These are phyloP conservation scores for Liquidambar formosana DNA, from an alignment of 164 flowering plant species.

Conservation along the genomic window DNA sequence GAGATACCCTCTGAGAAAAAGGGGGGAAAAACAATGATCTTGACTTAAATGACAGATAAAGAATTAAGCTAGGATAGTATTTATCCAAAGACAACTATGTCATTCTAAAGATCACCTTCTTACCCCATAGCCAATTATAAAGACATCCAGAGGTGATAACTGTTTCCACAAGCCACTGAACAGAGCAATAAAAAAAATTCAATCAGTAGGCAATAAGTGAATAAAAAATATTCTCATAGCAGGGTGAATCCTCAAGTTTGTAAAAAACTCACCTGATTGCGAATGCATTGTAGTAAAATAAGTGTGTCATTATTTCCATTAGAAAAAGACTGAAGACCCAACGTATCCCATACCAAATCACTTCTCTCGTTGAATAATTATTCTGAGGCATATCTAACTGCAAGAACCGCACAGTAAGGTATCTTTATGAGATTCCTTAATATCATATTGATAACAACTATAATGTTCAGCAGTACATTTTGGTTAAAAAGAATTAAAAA, in stretches of 20 bases:
- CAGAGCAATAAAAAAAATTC: slow-evolving; percentile 10
- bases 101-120: slow-evolving; percentile 31
- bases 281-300: slow-evolving; percentile 84
- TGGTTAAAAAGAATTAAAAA: background rate
- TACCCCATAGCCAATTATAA: slow-evolving; percentile 98
- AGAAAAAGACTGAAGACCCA: slow-evolving; percentile 71
- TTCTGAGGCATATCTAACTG: slow-evolving; percentile 84
- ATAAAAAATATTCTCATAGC: background rate
- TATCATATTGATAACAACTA: background rate
- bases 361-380: slow-evolving; percentile 41
- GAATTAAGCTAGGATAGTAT: background rate
- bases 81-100: background rate
- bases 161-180: slow-evolving; percentile 79
- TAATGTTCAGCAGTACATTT: background rate
- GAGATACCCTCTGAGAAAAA: too few relatives aligned
- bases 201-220: slow-evolving; percentile 9
- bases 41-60: too few relatives aligned
- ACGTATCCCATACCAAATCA: slow-evolving; percentile 74
- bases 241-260: background rate
- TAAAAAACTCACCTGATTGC: slow-evolving; percentile 63
- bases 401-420: slow-evolving; percentile 19
- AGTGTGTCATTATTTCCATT: slow-evolving; percentile 89
- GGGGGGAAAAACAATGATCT: too few relatives aligned
- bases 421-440: background rate
- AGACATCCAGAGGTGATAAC: slow-evolving; percentile 81